Evolutionary conservation across 257 asterid genomes (phyloP).

Genomic region (Salvia hispanica): DNA sequence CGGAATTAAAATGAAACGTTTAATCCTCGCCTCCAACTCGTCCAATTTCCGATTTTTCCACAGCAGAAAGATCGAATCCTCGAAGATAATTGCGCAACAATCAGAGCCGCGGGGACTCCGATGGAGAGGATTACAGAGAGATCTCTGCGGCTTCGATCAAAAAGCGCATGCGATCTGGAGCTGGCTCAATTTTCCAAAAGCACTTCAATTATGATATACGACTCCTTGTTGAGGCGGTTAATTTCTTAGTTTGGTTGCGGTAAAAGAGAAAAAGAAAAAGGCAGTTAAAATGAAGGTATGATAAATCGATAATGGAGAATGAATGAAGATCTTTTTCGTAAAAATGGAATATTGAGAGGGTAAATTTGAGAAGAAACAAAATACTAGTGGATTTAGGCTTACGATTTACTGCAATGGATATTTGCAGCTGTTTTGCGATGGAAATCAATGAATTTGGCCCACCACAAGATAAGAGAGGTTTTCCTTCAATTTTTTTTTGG

Average conservation of each 20-base stretch:
- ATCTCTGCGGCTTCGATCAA: constrained; percentile 36
- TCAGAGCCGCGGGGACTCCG: constrained; percentile 32
- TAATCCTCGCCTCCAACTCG: constrained; percentile 21
- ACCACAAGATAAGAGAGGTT: constrained; percentile 22
- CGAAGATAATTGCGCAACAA: constrained; percentile 1
- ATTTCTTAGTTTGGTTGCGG: constrained; percentile 21
- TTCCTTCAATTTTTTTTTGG: neutral
- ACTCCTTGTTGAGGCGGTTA: constrained; percentile 33
- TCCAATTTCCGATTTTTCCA: constrained; percentile 2
- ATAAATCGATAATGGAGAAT: neutral
- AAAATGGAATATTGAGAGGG: neutral
- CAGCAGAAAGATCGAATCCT: constrained; percentile 9
- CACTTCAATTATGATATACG: constrained; percentile 30
- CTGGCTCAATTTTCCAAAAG: constrained; percentile 29
- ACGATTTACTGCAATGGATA: constrained; percentile 6
- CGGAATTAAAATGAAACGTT: neutral
- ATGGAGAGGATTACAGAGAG: constrained; percentile 35
- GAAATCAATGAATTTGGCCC: constrained; percentile 27
- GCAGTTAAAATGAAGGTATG: constrained; percentile 15
- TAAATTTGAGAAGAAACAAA: constrained; percentile 1
- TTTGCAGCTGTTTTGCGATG: constrained; percentile 7
- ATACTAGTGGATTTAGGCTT: neutral
- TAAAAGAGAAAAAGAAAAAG: constrained; percentile 17
- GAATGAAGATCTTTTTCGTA: neutral
- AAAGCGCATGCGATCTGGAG: constrained; percentile 35